A percentile compares a stretch with the other conserved stretches of the same genome.
Evolutionary conservation across 352 stramenopile species (phyloP).

Genomic region (Thraustochytrium striatum): DNA sequence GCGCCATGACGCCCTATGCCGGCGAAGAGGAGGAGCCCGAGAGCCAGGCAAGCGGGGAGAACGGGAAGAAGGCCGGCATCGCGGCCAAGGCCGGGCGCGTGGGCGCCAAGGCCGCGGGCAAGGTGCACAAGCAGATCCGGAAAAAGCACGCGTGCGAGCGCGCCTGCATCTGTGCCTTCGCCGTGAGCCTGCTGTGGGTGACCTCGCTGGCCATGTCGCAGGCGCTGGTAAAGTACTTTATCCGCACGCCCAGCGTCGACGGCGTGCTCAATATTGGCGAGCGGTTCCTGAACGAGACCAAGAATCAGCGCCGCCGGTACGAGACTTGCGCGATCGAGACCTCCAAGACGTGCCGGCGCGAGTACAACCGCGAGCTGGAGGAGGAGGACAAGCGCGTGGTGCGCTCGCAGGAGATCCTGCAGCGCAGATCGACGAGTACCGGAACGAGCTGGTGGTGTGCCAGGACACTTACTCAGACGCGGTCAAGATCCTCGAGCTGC

Average conservation of each 20-base stretch:
- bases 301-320: slow-evolving; percentile 2
- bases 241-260: not conserved
- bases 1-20: too few relatives aligned
- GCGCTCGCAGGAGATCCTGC: not conserved
- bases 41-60: not conserved
- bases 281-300: not conserved
- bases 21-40: too few relatives aligned
- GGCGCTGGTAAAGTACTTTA: slow-evolving; percentile 24
- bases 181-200: slow-evolving; percentile 32
- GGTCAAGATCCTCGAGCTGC: not conserved
- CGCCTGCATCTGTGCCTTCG: slow-evolving; percentile 31
- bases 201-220: slow-evolving; percentile 35
- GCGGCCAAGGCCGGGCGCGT: not conserved
- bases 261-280: not conserved
- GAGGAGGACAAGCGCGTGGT: not conserved
- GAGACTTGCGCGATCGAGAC: not conserved
- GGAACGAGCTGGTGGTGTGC: slow-evolving; percentile 1
- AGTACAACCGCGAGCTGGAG: not conserved
- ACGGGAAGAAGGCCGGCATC: not conserved
- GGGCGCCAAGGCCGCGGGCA: not conserved
- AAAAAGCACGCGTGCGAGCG: slow-evolving; percentile 46
- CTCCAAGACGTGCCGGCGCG: not conserved
- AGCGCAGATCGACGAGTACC: not conserved
- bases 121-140: slow-evolving; percentile 38
- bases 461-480: not conserved